Evolutionary conservation across 1,284 basidiomycete species (phyloP), one percentile per base, ranked within the genome.

Genomic region (Cryptococcus neoformans): DNA sequence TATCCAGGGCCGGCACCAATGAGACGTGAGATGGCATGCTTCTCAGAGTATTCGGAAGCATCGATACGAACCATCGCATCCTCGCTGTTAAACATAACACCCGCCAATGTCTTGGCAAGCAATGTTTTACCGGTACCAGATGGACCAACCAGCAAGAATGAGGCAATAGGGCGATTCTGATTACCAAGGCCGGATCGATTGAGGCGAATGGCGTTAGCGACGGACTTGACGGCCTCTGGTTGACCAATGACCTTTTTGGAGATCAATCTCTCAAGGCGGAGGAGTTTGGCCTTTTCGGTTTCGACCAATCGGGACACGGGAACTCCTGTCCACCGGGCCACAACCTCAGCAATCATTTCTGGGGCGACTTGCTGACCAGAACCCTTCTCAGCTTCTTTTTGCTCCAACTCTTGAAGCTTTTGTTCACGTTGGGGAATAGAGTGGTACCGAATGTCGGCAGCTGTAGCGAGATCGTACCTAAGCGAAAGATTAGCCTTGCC

Each of bases 361-460:
- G 80, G 79, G 0, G 76, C 79, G 46, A 83, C 78, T 49, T 71
- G 63, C 53, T 72, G 69, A 34, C 72, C 74, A 8, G 73, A 69
- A 7, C 76, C 75, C 64, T 65, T 78, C 56, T 80, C 79, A 46
- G 72, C 76, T 59, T 80, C 79, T 66, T 81, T 82, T 42, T 76
- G 66, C 68, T 84, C 82, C 39, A 84, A 75, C 57, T 76, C 68
- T 54, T 76, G 75, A 57, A 97, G 83, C 50, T 87, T 86, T 54
- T 81, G 77, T 72, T 92, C 87, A n/a, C 95, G 81, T 67, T 98
- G 91, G 11, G 96, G 95, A 44, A 99, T 84, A 9, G 93, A 93
- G 71, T 90, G 92, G 79, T 93, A 96, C 54, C 88, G 87, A 60
- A 98, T 78, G 64, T 98, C 95, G 53, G 92, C 92, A 8, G 90